Base-by-base conservation (phyloP, 352 stramenopile genomes). In the Pythium coloratum region DNA sequence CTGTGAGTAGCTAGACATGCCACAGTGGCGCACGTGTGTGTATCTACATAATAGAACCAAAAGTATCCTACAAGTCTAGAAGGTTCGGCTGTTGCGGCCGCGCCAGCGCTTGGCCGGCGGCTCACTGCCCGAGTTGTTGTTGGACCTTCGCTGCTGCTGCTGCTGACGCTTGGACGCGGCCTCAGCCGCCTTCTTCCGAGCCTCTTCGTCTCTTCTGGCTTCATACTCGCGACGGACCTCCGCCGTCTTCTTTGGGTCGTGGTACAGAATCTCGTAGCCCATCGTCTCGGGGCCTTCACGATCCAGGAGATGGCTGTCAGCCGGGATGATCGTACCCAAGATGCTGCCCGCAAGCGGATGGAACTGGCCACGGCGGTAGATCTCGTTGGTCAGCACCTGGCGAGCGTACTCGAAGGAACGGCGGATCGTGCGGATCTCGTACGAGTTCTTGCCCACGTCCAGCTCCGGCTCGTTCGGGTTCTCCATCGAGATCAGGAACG, bases 371-470 rank as follows among this genome's bases (percentile, higher is more conserved):
- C 88, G 81, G 2, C 82, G 78, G 16, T 81, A 70, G 50, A 94
- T 90, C 57, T 94, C 86, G 62, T 90, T 90, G 59, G 78, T 68
- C 33, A 94, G 67, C 42, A 91, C 78, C 64, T 86, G 80, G 14
- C 81, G 81, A 14, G 88, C 85, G 51, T 94, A 92, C 49, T 97
- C 92, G 75, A 99, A 98, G 10, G 94, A 85, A 28, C 91, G 79
- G 66, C 96, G 89, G 54, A 98, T 82, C 12, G 88, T 90, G 28
- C 90, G 82, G 57, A 98, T 96, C 24, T 97, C 82, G 81, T 95
- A 99, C 59, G 89, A 96, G 73, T 97, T 91, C 44, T 89, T 93
- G 7, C 91, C 94, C 12, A 99, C 95, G 74, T 99, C 94, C 13
- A 94, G 78, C 3, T 71, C 93, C 5, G 83, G 74, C 64, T 99